Evolutionary conservation across 257 asterid genomes (phyloP).

Genomic region (Nyctanthes arbortristis): DNA sequence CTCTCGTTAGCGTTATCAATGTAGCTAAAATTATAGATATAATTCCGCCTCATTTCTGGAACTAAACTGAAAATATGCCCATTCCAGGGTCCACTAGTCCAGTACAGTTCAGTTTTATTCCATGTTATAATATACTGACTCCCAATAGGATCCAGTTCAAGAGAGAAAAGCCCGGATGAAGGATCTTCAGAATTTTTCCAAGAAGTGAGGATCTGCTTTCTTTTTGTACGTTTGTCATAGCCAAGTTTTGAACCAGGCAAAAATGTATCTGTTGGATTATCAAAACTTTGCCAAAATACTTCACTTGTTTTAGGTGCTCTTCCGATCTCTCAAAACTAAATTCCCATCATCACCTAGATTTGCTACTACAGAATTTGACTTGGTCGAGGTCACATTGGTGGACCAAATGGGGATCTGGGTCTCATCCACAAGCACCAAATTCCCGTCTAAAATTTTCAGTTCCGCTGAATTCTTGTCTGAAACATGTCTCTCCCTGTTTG

Average conservation of each 20-base stretch:
- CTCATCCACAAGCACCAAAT: constrained; percentile 43
- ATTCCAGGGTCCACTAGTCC: constrained; percentile 77
- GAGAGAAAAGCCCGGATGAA: constrained; percentile 64
- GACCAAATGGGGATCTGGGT: constrained; percentile 50
- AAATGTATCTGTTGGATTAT: constrained; percentile 64
- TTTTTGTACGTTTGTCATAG: constrained; percentile 44
- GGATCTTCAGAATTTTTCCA: constrained; percentile 85
- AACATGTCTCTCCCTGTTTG: constrained; percentile 38
- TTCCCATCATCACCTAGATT: constrained; percentile 64
- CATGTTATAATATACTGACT: constrained; percentile 53
- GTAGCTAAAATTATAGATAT: constrained; percentile 40
- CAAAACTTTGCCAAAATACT: constrained; percentile 63
- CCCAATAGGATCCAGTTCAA: constrained; percentile 50
- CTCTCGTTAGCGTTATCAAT: constrained; percentile 34
- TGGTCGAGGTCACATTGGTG: constrained; percentile 34
- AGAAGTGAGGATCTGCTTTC: constrained; percentile 53
- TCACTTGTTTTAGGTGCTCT: constrained; percentile 10
- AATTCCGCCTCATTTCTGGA: constrained; percentile 56
- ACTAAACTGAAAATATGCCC: constrained; percentile 52
- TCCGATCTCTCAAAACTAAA: constrained; percentile 48
- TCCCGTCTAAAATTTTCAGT: constrained; percentile 31
- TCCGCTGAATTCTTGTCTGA: constrained; percentile 28
- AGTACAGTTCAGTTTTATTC: constrained; percentile 46
- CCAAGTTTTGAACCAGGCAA: constrained; percentile 66
- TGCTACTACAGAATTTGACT: constrained; percentile 43